Percentiles rank a stretch among this genome's conserved stretches.
Conservation (phyloP, 805 yeast species). For the Candida easanensis region DNA sequence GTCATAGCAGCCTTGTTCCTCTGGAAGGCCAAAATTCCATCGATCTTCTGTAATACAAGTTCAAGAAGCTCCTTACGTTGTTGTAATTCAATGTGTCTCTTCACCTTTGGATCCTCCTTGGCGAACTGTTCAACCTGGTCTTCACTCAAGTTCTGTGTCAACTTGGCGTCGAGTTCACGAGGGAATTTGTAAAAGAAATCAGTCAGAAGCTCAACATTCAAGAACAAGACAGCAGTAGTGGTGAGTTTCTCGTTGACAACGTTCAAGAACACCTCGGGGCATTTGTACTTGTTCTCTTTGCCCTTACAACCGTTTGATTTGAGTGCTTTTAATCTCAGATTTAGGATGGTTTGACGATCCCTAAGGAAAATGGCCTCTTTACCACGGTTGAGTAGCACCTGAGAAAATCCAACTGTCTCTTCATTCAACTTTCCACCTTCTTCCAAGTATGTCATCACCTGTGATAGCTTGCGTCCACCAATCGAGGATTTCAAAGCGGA, state of each 20-base stretch:
- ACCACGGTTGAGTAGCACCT: slow-evolving; percentile 72
- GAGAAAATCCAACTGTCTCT: slow-evolving; percentile 84
- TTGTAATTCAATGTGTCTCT: slow-evolving; percentile 88
- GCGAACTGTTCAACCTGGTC: slow-evolving; percentile 89
- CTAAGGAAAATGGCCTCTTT: slow-evolving; percentile 76
- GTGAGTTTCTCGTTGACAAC: slow-evolving; percentile 91
- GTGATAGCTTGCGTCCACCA: slow-evolving; percentile 81
- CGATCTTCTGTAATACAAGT: slow-evolving; percentile 80
- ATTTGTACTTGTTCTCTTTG: slow-evolving; percentile 79
- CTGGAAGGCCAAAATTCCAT: slow-evolving; percentile 43
- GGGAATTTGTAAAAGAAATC: slow-evolving; percentile 97
- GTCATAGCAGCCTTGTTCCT: slow-evolving; percentile 20
- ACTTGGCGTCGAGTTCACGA: slow-evolving; percentile 78
- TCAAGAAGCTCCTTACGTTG: slow-evolving; percentile 88
- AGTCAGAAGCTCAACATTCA: slow-evolving; percentile 89
- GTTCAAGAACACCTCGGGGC: slow-evolving; percentile 93
- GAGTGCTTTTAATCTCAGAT: slow-evolving; percentile 73
- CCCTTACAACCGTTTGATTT: slow-evolving; percentile 72
- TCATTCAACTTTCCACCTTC: slow-evolving; percentile 38
- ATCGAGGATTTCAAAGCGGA: slow-evolving; percentile 59
- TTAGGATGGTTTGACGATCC: slow-evolving; percentile 67
- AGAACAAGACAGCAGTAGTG: slow-evolving; percentile 86
- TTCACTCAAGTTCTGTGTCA: slow-evolving; percentile 58
- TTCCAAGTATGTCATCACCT: slow-evolving; percentile 72
- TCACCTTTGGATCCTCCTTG: slow-evolving; percentile 84